Evolutionary conservation across 768 basidiomycete species (phyloP), one percentile per base, ranked within the genome.

Genomic region (Rhodocollybia butyracea): DNA sequence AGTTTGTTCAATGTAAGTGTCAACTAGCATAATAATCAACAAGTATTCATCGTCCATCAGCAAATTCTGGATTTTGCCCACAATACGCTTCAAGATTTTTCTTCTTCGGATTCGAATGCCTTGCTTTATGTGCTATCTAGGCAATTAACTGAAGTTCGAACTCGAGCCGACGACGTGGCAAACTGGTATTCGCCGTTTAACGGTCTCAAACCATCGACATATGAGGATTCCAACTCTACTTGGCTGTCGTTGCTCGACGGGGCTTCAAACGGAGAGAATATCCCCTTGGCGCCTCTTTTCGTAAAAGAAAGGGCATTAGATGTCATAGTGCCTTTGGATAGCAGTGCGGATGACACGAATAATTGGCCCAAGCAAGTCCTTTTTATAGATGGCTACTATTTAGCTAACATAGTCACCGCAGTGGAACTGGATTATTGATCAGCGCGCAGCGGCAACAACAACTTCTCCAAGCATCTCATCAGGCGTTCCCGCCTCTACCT

Each of bases 271-370:
- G 66, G 68, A 10, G 86, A 89, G 62, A 87, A 89, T 63, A 66
- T 90, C 8, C 92, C 92, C 0, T 73, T 88, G 26, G 83, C 81
- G 17, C 86, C 87, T 2, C 70, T 91, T 24, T 78, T 94, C 51
- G 83, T 91, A 26, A 85, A 81, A 43, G 77, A 80, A 1, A 79
- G 93, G 46, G 75, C 66, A 0, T 62, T 94, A 41, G 92, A 95
- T 63, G 81, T 88, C 3, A 81, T 94, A 60, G 74, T 95, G 17
- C 88, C 87, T 0, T 71, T 91, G 21, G 92, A 94, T 63, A 80
- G 79, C 26, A 80, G 82, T 60, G 72, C 82, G 1, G 85, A 89
- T 59, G 77, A 79, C 55, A 29, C 65, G 3, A 75, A 83, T 47
- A 75, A 69, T 55, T 94, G 85, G 81, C 85, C 85, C 56, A 86